Percentiles rank a stretch among this genome's conserved stretches.
Evolutionary conservation across 1,284 basidiomycete genomes (phyloP).

Genomic region (Xerocomus nothofagi): DNA sequence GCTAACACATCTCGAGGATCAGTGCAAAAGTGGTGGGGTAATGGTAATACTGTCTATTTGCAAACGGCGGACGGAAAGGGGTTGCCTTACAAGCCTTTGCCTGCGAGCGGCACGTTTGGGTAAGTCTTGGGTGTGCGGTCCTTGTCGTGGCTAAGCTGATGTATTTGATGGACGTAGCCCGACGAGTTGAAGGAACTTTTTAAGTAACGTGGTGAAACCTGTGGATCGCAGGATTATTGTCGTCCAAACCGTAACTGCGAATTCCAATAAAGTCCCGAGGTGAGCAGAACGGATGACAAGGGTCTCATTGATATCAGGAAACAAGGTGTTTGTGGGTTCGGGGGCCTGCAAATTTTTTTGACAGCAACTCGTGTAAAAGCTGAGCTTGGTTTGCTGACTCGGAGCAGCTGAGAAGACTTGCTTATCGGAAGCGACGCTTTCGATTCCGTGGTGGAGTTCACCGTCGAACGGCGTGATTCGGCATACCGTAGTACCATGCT

Average conservation of each 20-base stretch:
- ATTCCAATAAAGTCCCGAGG: conserved; percentile 31
- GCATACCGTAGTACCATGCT: too few relatives aligned
- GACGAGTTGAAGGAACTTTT: too few relatives aligned
- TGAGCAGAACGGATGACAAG: conserved; percentile 60
- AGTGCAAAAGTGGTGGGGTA: conserved; percentile 75
- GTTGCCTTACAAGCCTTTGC: conserved; percentile 29
- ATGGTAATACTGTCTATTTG: conserved; percentile 59
- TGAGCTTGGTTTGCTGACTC: conserved; percentile 36
- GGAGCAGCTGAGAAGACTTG: conserved; percentile 4
- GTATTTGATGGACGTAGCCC: conserved; percentile 9
- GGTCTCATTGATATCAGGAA: conserved; percentile 81
- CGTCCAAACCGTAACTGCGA: conserved; percentile 32
- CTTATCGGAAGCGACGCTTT: conserved; percentile 4
- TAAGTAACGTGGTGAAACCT: conserved; percentile 19
- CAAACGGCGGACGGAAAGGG: conserved; percentile 45
- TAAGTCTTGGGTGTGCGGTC: conserved; percentile 9
- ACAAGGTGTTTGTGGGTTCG: conserved; percentile 65
- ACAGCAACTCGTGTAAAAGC: conserved; percentile 38
- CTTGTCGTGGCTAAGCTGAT: not conserved
- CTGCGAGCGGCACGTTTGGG: conserved; percentile 42
- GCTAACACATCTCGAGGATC: too few relatives aligned
- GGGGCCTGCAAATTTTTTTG: conserved; percentile 35
- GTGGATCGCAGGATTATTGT: too few relatives aligned
- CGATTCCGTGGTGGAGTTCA: too few relatives aligned
- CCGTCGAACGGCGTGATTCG: too few relatives aligned